Evolutionary conservation across 2,329 filamentous ascomycete genomes (phyloP).

Genomic region (Sporothrix globosa): DNA sequence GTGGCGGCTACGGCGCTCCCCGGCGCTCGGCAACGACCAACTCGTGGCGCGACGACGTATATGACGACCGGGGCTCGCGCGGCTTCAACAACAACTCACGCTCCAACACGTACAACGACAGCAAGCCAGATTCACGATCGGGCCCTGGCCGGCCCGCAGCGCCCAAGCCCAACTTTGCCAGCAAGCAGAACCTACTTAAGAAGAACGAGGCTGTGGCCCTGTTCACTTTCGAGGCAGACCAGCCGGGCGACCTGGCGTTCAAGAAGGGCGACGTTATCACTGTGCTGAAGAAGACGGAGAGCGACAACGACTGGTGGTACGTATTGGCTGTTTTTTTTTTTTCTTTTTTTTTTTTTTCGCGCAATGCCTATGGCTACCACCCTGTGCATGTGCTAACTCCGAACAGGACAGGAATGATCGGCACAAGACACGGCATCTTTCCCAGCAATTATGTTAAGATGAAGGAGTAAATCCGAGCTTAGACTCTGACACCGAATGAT

Average conservation of each 20-base stretch:
- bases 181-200: constrained; percentile 59
- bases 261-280: constrained; percentile 98
- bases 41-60: constrained; percentile 72
- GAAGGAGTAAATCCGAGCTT: constrained; percentile 50
- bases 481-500: background rate
- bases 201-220: constrained; percentile 86
- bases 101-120: constrained; percentile 56
- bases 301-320: constrained; percentile 91
- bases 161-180: constrained; percentile 81
- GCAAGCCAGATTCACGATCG: constrained; percentile 46
- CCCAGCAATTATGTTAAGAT: constrained; percentile 79
- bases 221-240: constrained; percentile 92
- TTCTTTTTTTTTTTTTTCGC: too few relatives aligned
- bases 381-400: constrained; percentile 28
- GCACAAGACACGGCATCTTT: constrained; percentile 85
- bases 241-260: constrained; percentile 89
- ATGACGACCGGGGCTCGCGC: constrained; percentile 57
- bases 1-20: constrained; percentile 55
- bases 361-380: too few relatives aligned
- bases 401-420: constrained; percentile 81
- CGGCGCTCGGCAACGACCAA: constrained; percentile 59
- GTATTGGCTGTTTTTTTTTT: constrained; percentile 41
- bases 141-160: constrained; percentile 80
- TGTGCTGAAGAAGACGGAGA: constrained; percentile 91
- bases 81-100: constrained; percentile 49